Evolutionary conservation across 805 yeast genomes (phyloP), one percentile per base, ranked within the genome.

Genomic region (Barnettozyma populi): DNA sequence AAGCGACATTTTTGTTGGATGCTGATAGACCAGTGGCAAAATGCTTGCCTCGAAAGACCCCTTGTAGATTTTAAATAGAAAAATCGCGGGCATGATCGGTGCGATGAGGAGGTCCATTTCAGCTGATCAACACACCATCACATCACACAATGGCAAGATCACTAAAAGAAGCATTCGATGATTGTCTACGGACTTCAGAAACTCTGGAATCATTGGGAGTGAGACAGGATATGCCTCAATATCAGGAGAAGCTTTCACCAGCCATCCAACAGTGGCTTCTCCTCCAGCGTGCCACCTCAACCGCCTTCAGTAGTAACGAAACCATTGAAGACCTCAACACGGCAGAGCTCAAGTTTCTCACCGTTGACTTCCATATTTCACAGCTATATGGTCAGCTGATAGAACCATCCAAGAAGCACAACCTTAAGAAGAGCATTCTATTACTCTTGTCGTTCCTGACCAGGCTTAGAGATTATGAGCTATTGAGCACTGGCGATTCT

Each of bases 221-320:
- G 21, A 66, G 78, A 41, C 72, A 70, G 24, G 80, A 78, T 53
- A 65, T 77, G 0, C 51, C 53, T 1, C 68, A 63, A 23, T 76
- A 55, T 52, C 84, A 79, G 53, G 46, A 51, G 1, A 37, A 58
- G 24, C 55, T 81, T n/a, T 51, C 56, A 1, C 50, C 52, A 1
- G 55, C 70, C 5, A 68, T 80, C 20, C 65, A 68, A 23, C 67
- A 70, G 43, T 69, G 81, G 55, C 55, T 69, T n/a, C 56, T 68
- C n/a, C 61, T 84, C 31, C 65, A 67, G n/a, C 64, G 81, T 16
- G 71, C 80, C 2, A 62, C 89, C 21, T 29, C 31, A 6, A 25
- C 38, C 10, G 20, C 20, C n/a, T 89, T 86, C 66, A 84, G 92
- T 56, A 65, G 68, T 11, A 88, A 88, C 62, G 97, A 90, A 61